Conservation (phyloP, 108 stramenopile species). For the Nitzschia sp. region DNA sequence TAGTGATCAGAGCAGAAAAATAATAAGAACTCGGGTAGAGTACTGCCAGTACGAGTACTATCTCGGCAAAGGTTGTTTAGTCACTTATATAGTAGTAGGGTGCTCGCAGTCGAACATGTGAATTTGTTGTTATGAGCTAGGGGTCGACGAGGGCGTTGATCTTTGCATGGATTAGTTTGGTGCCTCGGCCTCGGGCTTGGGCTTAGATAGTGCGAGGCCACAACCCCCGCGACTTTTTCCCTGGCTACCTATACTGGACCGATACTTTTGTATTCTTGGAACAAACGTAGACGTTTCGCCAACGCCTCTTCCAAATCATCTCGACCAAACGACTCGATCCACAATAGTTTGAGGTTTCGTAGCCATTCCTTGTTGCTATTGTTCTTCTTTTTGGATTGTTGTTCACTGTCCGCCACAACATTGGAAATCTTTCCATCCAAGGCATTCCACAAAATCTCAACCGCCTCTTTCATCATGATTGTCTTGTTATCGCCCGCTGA, state of each 20-base stretch:
- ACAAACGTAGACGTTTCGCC: conserved; percentile 1
- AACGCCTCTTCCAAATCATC: neutral
- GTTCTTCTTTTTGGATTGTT: neutral
- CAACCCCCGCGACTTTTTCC: too few species aligned
- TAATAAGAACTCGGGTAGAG: conserved; percentile 24
- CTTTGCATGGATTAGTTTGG: too few species aligned
- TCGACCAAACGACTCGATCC: neutral
- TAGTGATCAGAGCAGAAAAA: conserved; percentile 81
- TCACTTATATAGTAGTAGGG: too few species aligned
- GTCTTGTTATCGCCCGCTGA: neutral
- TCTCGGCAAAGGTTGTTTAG: too few species aligned
- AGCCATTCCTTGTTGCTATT: neutral
- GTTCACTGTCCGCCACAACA: neutral
- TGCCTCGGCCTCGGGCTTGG: too few species aligned
- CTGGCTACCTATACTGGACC: too few species aligned
- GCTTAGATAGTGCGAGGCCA: too few species aligned
- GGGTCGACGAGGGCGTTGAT: too few species aligned
- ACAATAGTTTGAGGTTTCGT: neutral
- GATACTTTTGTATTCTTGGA: neutral
- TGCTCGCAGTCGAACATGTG: too few species aligned
- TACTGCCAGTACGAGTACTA: too few species aligned
- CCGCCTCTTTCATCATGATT: neutral
- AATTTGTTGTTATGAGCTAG: too few species aligned
- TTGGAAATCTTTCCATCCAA: neutral
- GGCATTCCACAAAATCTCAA: neutral